phyloP scores from a whole-genome alignment of 495 filamentous ascomycete genomes.

The Penicillium antarcticum region DNA sequence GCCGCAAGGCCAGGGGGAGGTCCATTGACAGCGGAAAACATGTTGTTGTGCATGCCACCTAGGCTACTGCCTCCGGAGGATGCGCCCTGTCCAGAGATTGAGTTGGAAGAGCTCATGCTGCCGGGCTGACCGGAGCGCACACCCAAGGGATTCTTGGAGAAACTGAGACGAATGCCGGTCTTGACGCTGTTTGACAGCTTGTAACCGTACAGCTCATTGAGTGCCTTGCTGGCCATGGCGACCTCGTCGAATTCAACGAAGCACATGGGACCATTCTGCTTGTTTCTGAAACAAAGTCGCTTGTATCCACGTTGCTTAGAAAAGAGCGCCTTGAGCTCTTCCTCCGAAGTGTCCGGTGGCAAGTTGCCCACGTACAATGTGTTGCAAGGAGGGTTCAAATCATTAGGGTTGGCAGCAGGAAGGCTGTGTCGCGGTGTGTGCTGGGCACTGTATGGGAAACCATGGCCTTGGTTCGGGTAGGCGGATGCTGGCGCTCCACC shows the following conservation, averaged over 20 bases:
- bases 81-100: slow-evolving; percentile 47
- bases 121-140: slow-evolving; percentile 75
- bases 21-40: slow-evolving; percentile 69
- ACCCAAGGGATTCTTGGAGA: slow-evolving; percentile 96
- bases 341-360: slow-evolving; percentile 89
- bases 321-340: slow-evolving; percentile 94
- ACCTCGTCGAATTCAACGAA: slow-evolving; percentile 99
- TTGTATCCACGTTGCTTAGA: slow-evolving; percentile 95
- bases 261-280: slow-evolving; percentile 98
- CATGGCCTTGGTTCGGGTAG: slow-evolving; percentile 56
- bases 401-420: slow-evolving; percentile 89
- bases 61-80: slow-evolving; percentile 48
- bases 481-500: slow-evolving; percentile 53
- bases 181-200: slow-evolving; percentile 90
- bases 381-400: slow-evolving; percentile 97
- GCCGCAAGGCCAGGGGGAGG: slow-evolving; percentile 70
- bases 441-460: slow-evolving; percentile 56
- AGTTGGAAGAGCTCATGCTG: slow-evolving; percentile 47
- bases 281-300: slow-evolving; percentile 93
- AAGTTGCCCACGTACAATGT: slow-evolving; percentile 97
- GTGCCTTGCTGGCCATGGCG: slow-evolving; percentile 85
- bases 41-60: slow-evolving; percentile 53
- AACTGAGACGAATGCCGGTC: slow-evolving; percentile 95
- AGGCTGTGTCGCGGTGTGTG: slow-evolving; percentile 67
- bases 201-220: slow-evolving; percentile 89